A percentile compares a stretch with the other conserved stretches of the same genome.
These are phyloP conservation scores for Phoma herbarum DNA, from an alignment of 2,329 filamentous ascomycete genomes.

Conservation along the genomic window DNA sequence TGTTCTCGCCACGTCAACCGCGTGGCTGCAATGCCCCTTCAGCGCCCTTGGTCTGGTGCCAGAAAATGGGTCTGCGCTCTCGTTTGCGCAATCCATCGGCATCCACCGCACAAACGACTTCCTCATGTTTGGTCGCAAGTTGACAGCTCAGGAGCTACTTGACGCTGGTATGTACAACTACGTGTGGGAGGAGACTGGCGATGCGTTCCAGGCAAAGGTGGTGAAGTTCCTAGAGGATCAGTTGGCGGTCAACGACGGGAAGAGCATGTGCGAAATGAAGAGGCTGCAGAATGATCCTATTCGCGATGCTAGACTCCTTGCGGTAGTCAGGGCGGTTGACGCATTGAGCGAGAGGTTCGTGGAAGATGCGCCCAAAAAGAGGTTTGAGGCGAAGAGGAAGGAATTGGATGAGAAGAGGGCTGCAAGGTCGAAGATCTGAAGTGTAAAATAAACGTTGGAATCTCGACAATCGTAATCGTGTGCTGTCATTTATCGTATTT, in stretches of 20 bases:
- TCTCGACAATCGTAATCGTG: not conserved
- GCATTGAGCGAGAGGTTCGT: constrained; percentile 61
- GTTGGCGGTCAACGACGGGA: constrained; percentile 58
- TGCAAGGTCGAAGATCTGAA: constrained; percentile 40
- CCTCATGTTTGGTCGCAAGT: constrained; percentile 61
- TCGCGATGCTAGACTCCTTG: constrained; percentile 56
- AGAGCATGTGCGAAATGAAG: constrained; percentile 63
- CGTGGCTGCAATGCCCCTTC: constrained; percentile 61
- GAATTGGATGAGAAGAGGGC: constrained; percentile 48
- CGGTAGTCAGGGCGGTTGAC: constrained; percentile 59
- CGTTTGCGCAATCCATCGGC: constrained; percentile 59
- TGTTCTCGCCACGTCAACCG: constrained; percentile 55
- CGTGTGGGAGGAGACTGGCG: constrained; percentile 52
- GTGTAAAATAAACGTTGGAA: no score
- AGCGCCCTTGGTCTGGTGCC: constrained; percentile 59
- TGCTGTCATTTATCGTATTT: not conserved
- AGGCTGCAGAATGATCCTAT: constrained; percentile 59
- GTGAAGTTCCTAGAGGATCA: constrained; percentile 55
- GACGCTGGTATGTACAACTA: constrained; percentile 58
- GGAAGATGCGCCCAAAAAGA: constrained; percentile 56
- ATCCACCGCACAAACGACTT: constrained; percentile 62
- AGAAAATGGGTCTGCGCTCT: constrained; percentile 58
- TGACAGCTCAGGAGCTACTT: constrained; percentile 55
- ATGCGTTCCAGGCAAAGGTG: constrained; percentile 56
- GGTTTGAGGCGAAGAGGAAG: constrained; percentile 56